Conservation (phyloP, 805 yeast species). For the Candida ficus region DNA sequence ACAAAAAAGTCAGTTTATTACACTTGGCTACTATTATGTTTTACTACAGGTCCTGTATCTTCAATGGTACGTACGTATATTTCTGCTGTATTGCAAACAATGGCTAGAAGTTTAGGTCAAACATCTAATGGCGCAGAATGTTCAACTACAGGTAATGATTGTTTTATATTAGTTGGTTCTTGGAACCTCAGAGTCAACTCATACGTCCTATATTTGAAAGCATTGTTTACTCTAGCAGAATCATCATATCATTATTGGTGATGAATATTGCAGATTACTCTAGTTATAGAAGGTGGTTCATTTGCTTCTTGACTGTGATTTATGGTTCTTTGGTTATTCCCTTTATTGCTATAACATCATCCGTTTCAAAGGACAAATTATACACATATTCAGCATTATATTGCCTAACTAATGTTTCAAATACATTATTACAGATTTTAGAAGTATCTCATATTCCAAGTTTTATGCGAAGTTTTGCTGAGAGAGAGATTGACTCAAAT, state of each 20-base stretch:
- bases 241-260: conserved; percentile 31
- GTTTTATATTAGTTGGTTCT: conserved; percentile 32
- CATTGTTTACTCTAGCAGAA: conserved; percentile 34
- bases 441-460: conserved; percentile 38
- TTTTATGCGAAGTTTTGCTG: conserved; percentile 32
- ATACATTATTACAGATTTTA: conserved; percentile 31
- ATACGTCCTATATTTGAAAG: conserved; percentile 33
- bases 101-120: conserved; percentile 29
- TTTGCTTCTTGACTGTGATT: conserved; percentile 27
- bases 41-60: conserved; percentile 38
- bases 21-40: conserved; percentile 36
- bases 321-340: conserved; percentile 34
- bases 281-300: conserved; percentile 30
- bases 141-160: conserved; percentile 29
- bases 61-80: conserved; percentile 37
- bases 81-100: conserved; percentile 36
- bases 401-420: conserved; percentile 26
- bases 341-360: no score
- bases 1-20: conserved; percentile 19
- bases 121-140: conserved; percentile 26
- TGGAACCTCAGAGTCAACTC: conserved; percentile 31
- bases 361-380: no score
- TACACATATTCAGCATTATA: conserved; percentile 28
- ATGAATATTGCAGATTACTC: conserved; percentile 39
- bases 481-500: conserved; percentile 10